phyloP scores from a whole-genome alignment of 2,329 filamentous ascomycete species.

The Cryphonectria japonica region DNA sequence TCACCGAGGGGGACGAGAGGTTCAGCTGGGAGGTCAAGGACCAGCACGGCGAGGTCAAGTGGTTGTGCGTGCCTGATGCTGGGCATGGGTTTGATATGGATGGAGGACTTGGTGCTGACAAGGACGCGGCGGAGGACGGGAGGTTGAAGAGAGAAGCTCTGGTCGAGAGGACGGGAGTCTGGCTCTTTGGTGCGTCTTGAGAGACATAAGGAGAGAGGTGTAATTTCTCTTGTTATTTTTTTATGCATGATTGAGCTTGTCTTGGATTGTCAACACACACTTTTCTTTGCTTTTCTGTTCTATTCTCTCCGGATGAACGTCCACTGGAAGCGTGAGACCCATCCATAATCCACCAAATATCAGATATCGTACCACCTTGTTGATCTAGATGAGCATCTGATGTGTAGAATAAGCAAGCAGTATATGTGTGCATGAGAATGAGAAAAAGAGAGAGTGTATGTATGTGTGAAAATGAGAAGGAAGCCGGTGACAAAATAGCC shows the following conservation, averaged over 20 bases:
- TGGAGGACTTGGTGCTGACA: conserved; percentile 30
- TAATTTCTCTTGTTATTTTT: not conserved
- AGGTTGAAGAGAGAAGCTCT: conserved; percentile 33
- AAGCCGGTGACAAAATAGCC: not conserved
- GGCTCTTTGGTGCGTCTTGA: conserved; percentile 21
- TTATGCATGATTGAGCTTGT: not conserved
- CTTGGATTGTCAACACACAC: not conserved
- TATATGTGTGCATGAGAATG: not conserved
- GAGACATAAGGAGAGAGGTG: not conserved
- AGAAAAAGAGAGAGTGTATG: no score
- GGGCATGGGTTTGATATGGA: conserved; percentile 39
- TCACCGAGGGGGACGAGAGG: conserved; percentile 36
- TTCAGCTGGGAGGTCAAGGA: conserved; percentile 36
- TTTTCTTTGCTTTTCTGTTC: not conserved
- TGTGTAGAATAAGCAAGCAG: not conserved
- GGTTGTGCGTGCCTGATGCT: conserved; percentile 39
- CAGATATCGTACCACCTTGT: no score
- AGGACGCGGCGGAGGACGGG: conserved; percentile 33
- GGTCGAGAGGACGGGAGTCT: conserved; percentile 20
- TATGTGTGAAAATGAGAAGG: not conserved
- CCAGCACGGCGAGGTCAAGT: conserved; percentile 34
- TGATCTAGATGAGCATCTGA: no score
- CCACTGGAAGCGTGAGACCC: not conserved
- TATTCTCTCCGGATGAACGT: not conserved
- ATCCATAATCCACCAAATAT: no score